Base-by-base conservation (phyloP, 2,329 filamentous ascomycete species). In the Chaetomium sp. region DNA sequence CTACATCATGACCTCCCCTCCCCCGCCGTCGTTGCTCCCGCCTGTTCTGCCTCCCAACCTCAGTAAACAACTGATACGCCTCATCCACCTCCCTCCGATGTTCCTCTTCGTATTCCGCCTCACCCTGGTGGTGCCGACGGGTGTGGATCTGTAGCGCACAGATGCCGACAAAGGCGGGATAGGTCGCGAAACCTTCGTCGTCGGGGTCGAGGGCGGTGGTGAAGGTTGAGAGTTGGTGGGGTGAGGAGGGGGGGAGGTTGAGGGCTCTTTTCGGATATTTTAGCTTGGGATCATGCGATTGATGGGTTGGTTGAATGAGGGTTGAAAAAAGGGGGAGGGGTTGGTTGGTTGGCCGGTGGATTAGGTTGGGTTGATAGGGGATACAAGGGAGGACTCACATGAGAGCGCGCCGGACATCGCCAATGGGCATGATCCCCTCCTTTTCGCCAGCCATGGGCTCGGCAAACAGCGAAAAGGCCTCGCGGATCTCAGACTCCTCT, bases 401-500 rank as follows among this genome's bases (percentile, higher is more conserved):
- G 68, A 91, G 78, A 37, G 86, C 87, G 49, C 86, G 82, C 60
- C 86, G 79, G 61, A 91, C 79, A 67, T 89, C 86, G 64, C 77
- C 76, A 4, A 80, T 83, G 10, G 81, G 80, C 51, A 90, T 79
- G 12, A 88, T 84, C 57, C 86, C 86, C 54, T 86, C 76, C 67
- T 89, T 89, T 65, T 91, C 86, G 51, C 86, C 82, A 19, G 84
- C 79, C 70, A 82, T 82, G 38, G 85, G 82, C 62, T 87, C 79
- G 1, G 85, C 76, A 70, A 97, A 99, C 6, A 97, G 79, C 27
- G 81, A 78, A 71, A 94, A 97, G 11, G 91, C 91, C 71, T 96
- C 91, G 66, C 84, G 85, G 68, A 99, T 96, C 73, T 96, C 91
- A 63, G 81, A 80, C 73, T 97, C 92, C 72, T 96, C 87, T 61